phyloP scores from a whole-genome alignment of 83 land plant genomes.

The Diphasiastrum complanatum region DNA sequence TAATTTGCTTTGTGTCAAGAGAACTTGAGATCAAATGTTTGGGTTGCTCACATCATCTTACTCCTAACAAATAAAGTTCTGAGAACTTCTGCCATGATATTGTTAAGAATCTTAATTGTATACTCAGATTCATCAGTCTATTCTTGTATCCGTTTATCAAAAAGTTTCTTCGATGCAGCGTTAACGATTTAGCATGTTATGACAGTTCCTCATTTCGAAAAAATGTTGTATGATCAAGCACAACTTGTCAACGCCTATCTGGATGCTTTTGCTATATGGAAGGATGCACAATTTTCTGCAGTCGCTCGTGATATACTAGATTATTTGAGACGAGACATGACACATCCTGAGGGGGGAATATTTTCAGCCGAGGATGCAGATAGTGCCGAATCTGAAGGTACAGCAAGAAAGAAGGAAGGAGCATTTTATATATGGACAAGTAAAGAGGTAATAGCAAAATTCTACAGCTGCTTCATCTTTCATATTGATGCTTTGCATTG shows the following conservation, averaged over 20 bases:
- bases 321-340: slow-evolving; percentile 91
- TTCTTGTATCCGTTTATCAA: too few species aligned
- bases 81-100: too few species aligned
- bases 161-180: too few species aligned
- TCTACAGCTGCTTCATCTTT: not conserved
- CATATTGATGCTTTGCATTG: not conserved
- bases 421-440: slow-evolving; percentile 92
- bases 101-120: too few species aligned
- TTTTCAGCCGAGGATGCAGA: slow-evolving; percentile 99
- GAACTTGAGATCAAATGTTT: too few species aligned
- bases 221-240: slow-evolving; percentile 99
- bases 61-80: too few species aligned
- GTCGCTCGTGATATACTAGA: slow-evolving; percentile 83
- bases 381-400: slow-evolving; percentile 74
- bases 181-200: too few species aligned
- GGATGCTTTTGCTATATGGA: slow-evolving; percentile 60
- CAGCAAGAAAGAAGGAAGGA: slow-evolving; percentile 82
- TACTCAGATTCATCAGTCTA: too few species aligned
- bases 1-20: too few species aligned
- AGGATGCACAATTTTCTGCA: slow-evolving; percentile 48
- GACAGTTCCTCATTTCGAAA: slow-evolving; percentile 99
- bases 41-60: too few species aligned
- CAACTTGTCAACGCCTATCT: slow-evolving; percentile 83
- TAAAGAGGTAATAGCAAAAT: slow-evolving; percentile 51
- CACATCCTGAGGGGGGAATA: slow-evolving; percentile 73